Base-by-base conservation (phyloP, 345 rosid species). In the Acer yangbiense region DNA sequence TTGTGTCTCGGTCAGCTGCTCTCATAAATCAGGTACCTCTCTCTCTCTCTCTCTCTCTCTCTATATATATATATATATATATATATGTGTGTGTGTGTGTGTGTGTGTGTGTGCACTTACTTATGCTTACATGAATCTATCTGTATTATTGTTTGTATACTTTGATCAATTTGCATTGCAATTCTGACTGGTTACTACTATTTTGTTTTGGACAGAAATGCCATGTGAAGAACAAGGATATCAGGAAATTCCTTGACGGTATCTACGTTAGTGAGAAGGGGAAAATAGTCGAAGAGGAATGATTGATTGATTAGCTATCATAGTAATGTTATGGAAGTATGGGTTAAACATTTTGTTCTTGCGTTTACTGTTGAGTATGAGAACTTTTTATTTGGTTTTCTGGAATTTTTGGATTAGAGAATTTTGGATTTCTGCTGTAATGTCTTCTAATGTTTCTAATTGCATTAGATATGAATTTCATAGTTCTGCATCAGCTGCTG, bases 191-290 rank as follows among this genome's bases (percentile, higher is more conserved):
- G 48, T 32, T 68, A 5, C 9, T 52, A 5, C 17, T 50, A 14
- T 29, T 72, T 65, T 63, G 39, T 65, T 77, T 79, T 62, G n/a
- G 23, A 72, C 88, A 89, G 92, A 89, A 89, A 86, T 90, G 93
- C 68, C 91, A 86, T 70, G 93, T 90, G 71, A 86, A 90, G 89
- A 90, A 90, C 65, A 90, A 90, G 79, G 91, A 88, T 77, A 90
- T 90, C 13, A 81, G 93, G 73, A 89, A 88, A 80, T 88, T 88
- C 74, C 91, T 89, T 70, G 93, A 90, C 41, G 93, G 93, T 67
- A 88, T 89, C 80, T 89, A 89, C 70, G 88, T 89, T 39, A 88
- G 90, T 32, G 90, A 89, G 85, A 90, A 77, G 82, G 86, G 89
- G 58, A 86, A 82, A 70, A 83, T 90, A 23, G 82, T 57, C 0